These are phyloP conservation scores for Talaromyces liani DNA, from an alignment of 495 filamentous ascomycete genomes.

Conservation along the genomic window DNA sequence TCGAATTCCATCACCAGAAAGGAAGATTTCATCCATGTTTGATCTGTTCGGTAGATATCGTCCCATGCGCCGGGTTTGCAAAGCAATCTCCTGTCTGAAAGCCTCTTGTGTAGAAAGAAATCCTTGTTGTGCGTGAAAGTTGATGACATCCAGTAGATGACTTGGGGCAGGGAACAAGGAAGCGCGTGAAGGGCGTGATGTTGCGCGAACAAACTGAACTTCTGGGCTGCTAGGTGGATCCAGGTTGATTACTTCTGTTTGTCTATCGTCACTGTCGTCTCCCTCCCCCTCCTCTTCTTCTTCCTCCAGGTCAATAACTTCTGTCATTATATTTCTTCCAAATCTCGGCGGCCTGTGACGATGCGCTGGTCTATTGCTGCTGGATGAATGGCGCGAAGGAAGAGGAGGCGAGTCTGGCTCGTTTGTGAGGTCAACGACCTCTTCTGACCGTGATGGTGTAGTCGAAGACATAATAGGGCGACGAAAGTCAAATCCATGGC, in stretches of 20 bases:
- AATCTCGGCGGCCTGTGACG: conserved; percentile 23
- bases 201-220: conserved; percentile 30
- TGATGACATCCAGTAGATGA: conserved; percentile 14
- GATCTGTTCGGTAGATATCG: conserved; percentile 6
- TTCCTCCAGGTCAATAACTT: conserved; percentile 30
- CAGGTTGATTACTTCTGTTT: conserved; percentile 11
- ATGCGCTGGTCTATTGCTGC: background rate
- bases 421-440: conserved; percentile 50
- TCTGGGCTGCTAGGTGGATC: conserved; percentile 27
- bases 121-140: conserved; percentile 5
- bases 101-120: conserved; percentile 5
- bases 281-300: conserved; percentile 12
- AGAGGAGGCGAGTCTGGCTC: conserved; percentile 34
- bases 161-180: background rate
- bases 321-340: conserved; percentile 25
- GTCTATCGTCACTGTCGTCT: conserved; percentile 11
- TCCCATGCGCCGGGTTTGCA: conserved; percentile 5
- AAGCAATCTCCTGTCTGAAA: conserved; percentile 14
- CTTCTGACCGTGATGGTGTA: conserved; percentile 15
- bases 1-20: conserved; percentile 13
- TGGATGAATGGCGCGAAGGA: conserved; percentile 5
- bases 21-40: conserved; percentile 14
- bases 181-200: conserved; percentile 12
- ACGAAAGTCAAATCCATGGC: conserved; percentile 45
- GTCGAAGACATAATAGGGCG: conserved; percentile 32